Evolutionary conservation across 352 stramenopile genomes (phyloP).

Genomic region (Albugo candida): DNA sequence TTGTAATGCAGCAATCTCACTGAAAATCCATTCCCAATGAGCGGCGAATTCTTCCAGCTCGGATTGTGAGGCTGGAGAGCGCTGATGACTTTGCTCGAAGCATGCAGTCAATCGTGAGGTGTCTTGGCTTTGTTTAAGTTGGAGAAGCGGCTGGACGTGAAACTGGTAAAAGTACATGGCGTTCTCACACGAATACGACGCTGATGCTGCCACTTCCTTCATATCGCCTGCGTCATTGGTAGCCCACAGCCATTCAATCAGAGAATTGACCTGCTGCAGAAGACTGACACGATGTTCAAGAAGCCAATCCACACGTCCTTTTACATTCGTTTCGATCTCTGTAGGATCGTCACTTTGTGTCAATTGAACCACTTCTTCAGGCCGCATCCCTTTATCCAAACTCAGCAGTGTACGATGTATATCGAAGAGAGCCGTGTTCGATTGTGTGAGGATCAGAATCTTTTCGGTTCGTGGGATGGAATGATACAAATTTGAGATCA

Average conservation of each 20-base stretch:
- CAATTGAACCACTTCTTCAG: not conserved
- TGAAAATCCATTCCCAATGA: constrained; percentile 80
- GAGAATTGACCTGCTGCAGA: constrained; percentile 82
- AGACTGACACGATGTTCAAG: constrained; percentile 51
- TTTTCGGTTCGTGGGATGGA: constrained; percentile 55
- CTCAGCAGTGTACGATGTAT: constrained; percentile 26
- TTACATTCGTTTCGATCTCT: constrained; percentile 13
- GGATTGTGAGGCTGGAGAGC: constrained; percentile 7
- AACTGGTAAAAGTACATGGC: constrained; percentile 88
- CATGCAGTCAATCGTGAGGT: constrained; percentile 13
- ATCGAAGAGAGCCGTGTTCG: constrained; percentile 88
- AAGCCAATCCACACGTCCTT: constrained; percentile 79
- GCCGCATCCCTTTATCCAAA: not conserved
- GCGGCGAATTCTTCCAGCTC: constrained; percentile 26
- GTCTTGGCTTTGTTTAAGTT: not conserved
- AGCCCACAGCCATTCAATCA: constrained; percentile 78
- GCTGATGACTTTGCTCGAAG: constrained; percentile 17
- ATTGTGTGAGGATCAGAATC: constrained; percentile 90
- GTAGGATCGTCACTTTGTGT: not conserved
- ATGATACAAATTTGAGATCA: constrained; percentile 87
- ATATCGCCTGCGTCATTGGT: constrained; percentile 15
- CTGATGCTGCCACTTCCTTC: constrained; percentile 35
- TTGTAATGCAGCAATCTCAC: constrained; percentile 81
- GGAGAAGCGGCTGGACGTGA: constrained; percentile 69
- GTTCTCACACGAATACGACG: constrained; percentile 92